Conservation (phyloP, 371 early-diverging fungal genomes). For the Apophysomyces sp. region DNA sequence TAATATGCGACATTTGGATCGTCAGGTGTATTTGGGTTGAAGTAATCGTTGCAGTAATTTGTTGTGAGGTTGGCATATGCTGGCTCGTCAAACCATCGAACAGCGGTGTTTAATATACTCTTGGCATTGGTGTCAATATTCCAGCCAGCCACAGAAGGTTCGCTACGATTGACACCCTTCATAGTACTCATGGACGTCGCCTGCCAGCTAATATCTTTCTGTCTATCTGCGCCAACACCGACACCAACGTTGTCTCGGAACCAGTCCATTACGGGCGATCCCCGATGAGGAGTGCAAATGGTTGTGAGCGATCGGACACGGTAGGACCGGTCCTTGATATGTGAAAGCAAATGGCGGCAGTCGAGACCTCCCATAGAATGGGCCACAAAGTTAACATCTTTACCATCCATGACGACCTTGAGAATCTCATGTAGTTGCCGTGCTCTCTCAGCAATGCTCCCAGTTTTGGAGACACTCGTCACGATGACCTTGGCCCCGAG, state of each 20-base stretch:
- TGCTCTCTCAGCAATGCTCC: constrained; percentile 73
- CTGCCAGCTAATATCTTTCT: not conserved
- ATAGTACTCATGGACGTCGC: constrained; percentile 1
- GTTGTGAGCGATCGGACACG: constrained; percentile 79
- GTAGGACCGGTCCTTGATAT: constrained; percentile 65
- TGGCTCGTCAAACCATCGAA: constrained; percentile 66
- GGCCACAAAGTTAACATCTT: constrained; percentile 71
- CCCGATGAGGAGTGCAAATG: constrained; percentile 91
- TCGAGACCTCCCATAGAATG: constrained; percentile 91
- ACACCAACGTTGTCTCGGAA: constrained; percentile 77
- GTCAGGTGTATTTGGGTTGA: constrained; percentile 82
- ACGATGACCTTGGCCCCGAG: constrained; percentile 75
- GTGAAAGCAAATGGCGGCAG: constrained; percentile 80
- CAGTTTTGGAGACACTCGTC: constrained; percentile 72
- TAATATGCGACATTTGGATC: constrained; percentile 71
- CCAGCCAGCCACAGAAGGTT: not conserved
- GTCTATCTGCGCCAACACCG: constrained; percentile 18
- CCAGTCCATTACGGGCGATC: constrained; percentile 91
- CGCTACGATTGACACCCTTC: not conserved
- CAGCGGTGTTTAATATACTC: not conserved
- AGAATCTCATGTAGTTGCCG: constrained; percentile 64
- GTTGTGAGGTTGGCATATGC: constrained; percentile 85
- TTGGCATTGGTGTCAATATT: not conserved
- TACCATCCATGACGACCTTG: constrained; percentile 36
- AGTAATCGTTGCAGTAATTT: constrained; percentile 70